These are phyloP conservation scores for Nyssa sinensis DNA, from an alignment of 148 eudicot genomes.

Conservation along the genomic window DNA sequence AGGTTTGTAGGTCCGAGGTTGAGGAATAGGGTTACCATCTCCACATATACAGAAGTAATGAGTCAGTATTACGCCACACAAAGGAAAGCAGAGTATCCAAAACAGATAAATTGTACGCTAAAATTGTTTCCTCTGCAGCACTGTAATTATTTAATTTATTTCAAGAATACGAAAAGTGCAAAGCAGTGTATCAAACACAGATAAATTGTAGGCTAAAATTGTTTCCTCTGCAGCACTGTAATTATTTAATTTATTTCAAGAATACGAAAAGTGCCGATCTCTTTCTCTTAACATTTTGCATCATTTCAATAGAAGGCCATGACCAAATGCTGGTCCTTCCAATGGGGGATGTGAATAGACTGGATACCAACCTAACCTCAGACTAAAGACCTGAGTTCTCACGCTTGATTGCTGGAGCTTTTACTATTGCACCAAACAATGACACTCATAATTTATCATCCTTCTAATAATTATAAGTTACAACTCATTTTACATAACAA, in stretches of 20 bases:
- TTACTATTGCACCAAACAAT: too few relatives aligned
- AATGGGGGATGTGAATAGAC: too few relatives aligned
- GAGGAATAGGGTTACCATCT: background rate
- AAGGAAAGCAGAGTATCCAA: background rate
- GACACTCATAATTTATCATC: too few relatives aligned
- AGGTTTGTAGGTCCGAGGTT: background rate
- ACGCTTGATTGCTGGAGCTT: too few relatives aligned
- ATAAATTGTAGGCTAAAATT: too few relatives aligned
- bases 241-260: background rate
- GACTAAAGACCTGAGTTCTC: too few relatives aligned
- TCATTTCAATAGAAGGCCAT: background rate
- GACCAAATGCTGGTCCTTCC: too few relatives aligned
- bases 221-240: background rate
- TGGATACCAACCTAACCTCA: too few relatives aligned
- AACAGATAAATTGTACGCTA: too few relatives aligned
- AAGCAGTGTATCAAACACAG: background rate
- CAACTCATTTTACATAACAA: too few relatives aligned
- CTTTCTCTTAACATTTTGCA: too few relatives aligned
- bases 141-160: background rate
- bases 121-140: background rate
- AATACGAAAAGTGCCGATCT: background rate
- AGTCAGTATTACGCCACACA: background rate
- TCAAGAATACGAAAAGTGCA: background rate
- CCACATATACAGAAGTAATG: background rate
- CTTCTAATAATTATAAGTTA: too few relatives aligned